Evolutionary conservation across 192 early-diverging fungal species (phyloP), one percentile per base, ranked within the genome.

Genomic region (Ramicandelaber brevisporus): DNA sequence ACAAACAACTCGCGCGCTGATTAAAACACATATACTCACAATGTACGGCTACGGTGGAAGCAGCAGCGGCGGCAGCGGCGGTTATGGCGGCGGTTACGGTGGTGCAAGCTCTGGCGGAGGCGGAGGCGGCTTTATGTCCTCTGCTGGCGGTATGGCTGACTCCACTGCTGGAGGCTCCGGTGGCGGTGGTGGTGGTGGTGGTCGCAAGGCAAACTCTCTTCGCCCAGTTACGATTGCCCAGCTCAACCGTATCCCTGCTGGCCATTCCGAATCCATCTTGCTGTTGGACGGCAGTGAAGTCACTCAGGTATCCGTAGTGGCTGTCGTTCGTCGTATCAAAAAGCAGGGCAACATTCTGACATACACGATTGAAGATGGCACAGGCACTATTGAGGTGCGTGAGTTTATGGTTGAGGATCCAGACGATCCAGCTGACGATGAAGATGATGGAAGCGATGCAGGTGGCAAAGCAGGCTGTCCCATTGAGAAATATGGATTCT

Each of bases 151-250:
- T n/a, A n/a, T n/a, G n/a, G n/a, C n/a, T n/a, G n/a, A n/a, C n/a
- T n/a, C n/a, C n/a, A n/a, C n/a, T n/a, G n/a, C n/a, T n/a, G n/a
- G n/a, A n/a, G 41, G 30, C 37, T 29, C 30, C 10, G 42, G 36
- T 11, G 37, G n/a, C n/a, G n/a, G n/a, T n/a, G n/a, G n/a, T n/a
- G n/a, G 33, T 13, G 51, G 35, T 20, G 55, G 55, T 19, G 55
- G 55, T 12, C 44, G 46, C 33, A 38, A 37, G 34, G 44, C 47
- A 38, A 69, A 81, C 30, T 62, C 71, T 1, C 55, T 85, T 8
- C 65, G 78, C 12, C 78, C 79, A 11, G 73, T 89, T 12, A 79
- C 78, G 8, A 67, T 85, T 43, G 78, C 76, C 42, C 77, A 80
- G 44, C 44, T 89, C 5, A 15, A 46, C 4, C 41, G 44, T 10